Conservation (phyloP, 257 asterid species). For the Penstemon newberryi region DNA sequence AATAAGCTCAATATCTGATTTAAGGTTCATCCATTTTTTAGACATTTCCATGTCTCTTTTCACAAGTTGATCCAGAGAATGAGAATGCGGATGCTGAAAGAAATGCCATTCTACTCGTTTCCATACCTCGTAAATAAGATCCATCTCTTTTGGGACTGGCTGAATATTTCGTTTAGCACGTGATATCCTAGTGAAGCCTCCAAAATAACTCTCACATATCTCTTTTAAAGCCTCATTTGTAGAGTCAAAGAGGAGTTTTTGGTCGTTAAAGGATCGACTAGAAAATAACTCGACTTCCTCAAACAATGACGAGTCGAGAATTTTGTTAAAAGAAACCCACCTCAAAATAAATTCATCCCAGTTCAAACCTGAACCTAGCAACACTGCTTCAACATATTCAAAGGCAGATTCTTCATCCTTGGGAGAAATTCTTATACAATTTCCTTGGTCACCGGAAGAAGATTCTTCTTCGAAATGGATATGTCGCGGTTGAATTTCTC, state of each 20-base stretch:
- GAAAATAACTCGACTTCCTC: slow-evolving; percentile 93
- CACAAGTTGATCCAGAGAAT: slow-evolving; percentile 70
- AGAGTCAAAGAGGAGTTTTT: slow-evolving; percentile 82
- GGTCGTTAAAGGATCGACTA: slow-evolving; percentile 64
- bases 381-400: slow-evolving; percentile 96
- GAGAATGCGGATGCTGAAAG: slow-evolving; percentile 39
- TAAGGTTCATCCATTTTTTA: slow-evolving; percentile 64
- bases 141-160: slow-evolving; percentile 67
- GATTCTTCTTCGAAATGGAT: slow-evolving; percentile 69
- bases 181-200: slow-evolving; percentile 43
- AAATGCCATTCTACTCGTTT: slow-evolving; percentile 57
- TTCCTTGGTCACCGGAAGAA: slow-evolving; percentile 45
- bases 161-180: slow-evolving; percentile 34
- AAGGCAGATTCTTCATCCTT: slow-evolving; percentile 95
- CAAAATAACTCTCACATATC: slow-evolving; percentile 61
- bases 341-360: slow-evolving; percentile 82
- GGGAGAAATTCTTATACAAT: slow-evolving; percentile 50
- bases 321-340: slow-evolving; percentile 68
- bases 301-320: slow-evolving; percentile 74
- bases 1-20: slow-evolving; percentile 44
- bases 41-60: slow-evolving; percentile 56
- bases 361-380: slow-evolving; percentile 90
- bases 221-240: slow-evolving; percentile 67
- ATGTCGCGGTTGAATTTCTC: slow-evolving; percentile 66
- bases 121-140: slow-evolving; percentile 85